A percentile compares a stretch with the other conserved stretches of the same genome.
Conservation (phyloP, 371 early-diverging fungal species). For the Rhizopus microsporus region DNA sequence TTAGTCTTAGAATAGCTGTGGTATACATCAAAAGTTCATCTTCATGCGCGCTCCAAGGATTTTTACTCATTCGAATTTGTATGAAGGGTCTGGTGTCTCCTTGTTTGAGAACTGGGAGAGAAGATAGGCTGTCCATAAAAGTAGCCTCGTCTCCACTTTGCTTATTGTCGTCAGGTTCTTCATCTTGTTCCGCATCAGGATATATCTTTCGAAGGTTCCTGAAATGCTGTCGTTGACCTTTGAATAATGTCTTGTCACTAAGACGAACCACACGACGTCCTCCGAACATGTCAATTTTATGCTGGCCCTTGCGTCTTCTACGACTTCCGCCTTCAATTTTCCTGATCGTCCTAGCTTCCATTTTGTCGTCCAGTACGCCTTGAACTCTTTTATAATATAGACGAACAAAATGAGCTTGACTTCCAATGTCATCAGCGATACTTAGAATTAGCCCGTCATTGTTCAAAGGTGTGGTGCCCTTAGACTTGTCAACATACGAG, state of each 20-base stretch:
- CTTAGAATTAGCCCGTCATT: not conserved
- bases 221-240: too few species aligned
- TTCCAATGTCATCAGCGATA: not conserved
- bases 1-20: slow-evolving; percentile 32
- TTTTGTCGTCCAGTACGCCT: not conserved
- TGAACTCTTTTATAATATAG: slow-evolving; percentile 13
- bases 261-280: slow-evolving; percentile 8
- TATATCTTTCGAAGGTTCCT: not conserved
- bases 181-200: not conserved
- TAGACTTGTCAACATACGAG: slow-evolving; percentile 10
- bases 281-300: not conserved
- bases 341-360: not conserved
- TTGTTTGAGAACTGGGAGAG: not conserved
- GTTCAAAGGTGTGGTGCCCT: slow-evolving; percentile 10
- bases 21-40: slow-evolving; percentile 51
- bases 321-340: not conserved
- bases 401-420: not conserved
- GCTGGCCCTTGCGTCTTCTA: not conserved
- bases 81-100: not conserved
- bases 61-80: not conserved
- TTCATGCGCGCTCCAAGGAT: slow-evolving; percentile 45
- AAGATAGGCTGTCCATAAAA: not conserved
- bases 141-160: not conserved
- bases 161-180: not conserved
- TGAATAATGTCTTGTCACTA: too few species aligned